phyloP scores from a whole-genome alignment of 495 filamentous ascomycete genomes.

The Achaetomiella virescens region DNA sequence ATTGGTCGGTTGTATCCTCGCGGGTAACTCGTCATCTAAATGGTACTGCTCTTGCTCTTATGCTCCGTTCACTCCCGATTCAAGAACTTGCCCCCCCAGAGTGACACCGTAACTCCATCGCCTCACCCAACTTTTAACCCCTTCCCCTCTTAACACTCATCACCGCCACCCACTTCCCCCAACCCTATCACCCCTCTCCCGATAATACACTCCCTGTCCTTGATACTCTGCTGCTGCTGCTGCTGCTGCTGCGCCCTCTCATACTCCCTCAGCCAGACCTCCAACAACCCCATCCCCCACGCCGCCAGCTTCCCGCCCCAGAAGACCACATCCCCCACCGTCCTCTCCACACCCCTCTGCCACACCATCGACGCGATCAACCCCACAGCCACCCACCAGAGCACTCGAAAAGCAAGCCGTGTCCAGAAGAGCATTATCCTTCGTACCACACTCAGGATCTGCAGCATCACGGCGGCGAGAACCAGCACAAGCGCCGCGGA shows the following conservation, averaged over 20 bases:
- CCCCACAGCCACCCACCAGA: slow-evolving; percentile 53
- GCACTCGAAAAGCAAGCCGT: slow-evolving; percentile 48
- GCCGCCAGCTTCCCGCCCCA: slow-evolving; percentile 30
- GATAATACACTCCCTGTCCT: background rate
- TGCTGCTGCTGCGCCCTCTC: slow-evolving; percentile 32
- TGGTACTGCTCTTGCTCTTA: too few species aligned
- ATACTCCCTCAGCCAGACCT: slow-evolving; percentile 55
- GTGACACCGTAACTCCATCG: too few species aligned
- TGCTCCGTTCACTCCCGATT: too few species aligned
- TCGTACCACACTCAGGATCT: slow-evolving; percentile 60
- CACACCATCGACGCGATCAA: slow-evolving; percentile 51
- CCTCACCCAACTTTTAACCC: background rate
- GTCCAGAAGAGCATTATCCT: slow-evolving; percentile 70
- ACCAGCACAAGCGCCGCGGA: slow-evolving; percentile 49
- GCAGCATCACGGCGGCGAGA: slow-evolving; percentile 53
- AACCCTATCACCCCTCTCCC: background rate
- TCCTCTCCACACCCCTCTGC: slow-evolving; percentile 56
- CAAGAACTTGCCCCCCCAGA: too few species aligned
- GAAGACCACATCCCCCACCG: slow-evolving; percentile 46
- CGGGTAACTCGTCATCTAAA: too few species aligned
- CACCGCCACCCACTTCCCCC: background rate
- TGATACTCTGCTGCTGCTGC: background rate
- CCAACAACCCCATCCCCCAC: slow-evolving; percentile 46
- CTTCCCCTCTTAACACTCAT: background rate
- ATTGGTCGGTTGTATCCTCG: too few species aligned